Base-by-base conservation (phyloP, 176 grass and related monocot species). In the Coix lacrymajobi region DNA sequence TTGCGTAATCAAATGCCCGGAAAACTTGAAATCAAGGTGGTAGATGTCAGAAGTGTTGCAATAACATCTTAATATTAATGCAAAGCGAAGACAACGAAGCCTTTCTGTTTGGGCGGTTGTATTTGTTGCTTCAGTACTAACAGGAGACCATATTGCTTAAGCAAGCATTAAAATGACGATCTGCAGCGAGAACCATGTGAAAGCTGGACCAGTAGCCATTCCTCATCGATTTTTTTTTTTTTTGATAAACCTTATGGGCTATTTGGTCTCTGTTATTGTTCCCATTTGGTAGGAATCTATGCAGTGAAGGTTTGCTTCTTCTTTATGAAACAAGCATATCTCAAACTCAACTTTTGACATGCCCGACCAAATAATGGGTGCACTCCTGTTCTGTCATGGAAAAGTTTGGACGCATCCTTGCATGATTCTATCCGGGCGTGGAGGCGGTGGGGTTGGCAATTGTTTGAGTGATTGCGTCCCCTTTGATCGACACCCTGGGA, bases 261-360 rank as follows among this genome's bases (percentile, higher is more conserved):
- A 69, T 60, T 57, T 3, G 24, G 39, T 37, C 68, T 6, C 22
- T 63, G 14, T 25, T 70, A 49, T 77, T 52, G 63, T 20, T 48
- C 39, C 40, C 56, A 65, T 72, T 12, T 28, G 11, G 25, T 22
- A 20, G 57, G 61, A 41, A 67, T 34, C 22, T 28, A 71, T 30
- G 76, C n/a, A n/a, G 25, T 28, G n/a, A 66, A 77, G 19, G 45
- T 84, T 76, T 84, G 34, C 24, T 86, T 73, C 32, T 52, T 57
- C 30, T 73, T 73, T 64, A 1, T 51, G 76, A 65, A 45, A 61
- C 67, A 71, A 64, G 40, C 56, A n/a, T 73, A 80, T 82, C 36
- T 70, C 40, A 32, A 64, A 36, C 45, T 51, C 46, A 62, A 46
- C 6, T 65, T 52, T 66, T 66, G 60, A 65, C 17, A 30, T 66